These are phyloP conservation scores for Ceratocystiopsis minuta DNA, from an alignment of 2,329 filamentous ascomycete genomes.

Conservation along the genomic window DNA sequence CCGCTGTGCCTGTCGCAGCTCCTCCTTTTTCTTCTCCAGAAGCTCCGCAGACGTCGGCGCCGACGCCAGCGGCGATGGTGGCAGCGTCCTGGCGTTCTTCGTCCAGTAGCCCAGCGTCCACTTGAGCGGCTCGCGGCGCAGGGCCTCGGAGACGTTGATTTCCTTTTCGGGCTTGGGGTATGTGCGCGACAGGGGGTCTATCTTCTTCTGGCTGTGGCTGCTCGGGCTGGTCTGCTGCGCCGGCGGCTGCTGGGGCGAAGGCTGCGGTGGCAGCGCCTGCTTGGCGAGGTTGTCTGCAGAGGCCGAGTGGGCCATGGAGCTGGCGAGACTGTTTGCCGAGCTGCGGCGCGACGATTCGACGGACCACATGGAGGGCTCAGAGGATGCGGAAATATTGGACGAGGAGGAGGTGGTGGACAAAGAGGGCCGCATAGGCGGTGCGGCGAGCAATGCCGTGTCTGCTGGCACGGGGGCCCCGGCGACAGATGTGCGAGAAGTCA, in stretches of 20 bases:
- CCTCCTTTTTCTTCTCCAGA: conserved; percentile 28
- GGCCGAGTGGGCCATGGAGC: conserved; percentile 1
- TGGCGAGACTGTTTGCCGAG: not conserved
- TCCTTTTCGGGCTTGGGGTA: conserved; percentile 24
- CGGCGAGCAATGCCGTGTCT: not conserved
- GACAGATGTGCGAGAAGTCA: too few species aligned
- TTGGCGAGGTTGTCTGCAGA: not conserved
- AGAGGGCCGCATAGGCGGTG: conserved; percentile 2
- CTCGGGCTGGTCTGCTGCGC: conserved; percentile 4
- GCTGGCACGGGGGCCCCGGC: too few species aligned
- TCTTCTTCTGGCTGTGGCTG: too few species aligned
- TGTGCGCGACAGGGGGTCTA: conserved; percentile 19
- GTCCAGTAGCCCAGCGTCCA: conserved; percentile 22
- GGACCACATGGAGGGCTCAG: conserved; percentile 5
- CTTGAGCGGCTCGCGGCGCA: conserved; percentile 22
- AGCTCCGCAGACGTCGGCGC: conserved; percentile 16
- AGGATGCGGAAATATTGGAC: not conserved
- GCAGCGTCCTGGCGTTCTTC: conserved; percentile 14
- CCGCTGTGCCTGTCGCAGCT: conserved; percentile 23
- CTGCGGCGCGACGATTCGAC: conserved; percentile 6
- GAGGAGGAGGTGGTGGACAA: not conserved
- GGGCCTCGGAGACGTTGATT: conserved; percentile 24
- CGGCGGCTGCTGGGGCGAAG: too few species aligned
- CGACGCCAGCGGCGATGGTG: conserved; percentile 12
- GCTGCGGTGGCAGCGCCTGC: not conserved